Evolutionary conservation across 495 filamentous ascomycete genomes (phyloP).

Genomic region (Aspergillus bertholletiae): DNA sequence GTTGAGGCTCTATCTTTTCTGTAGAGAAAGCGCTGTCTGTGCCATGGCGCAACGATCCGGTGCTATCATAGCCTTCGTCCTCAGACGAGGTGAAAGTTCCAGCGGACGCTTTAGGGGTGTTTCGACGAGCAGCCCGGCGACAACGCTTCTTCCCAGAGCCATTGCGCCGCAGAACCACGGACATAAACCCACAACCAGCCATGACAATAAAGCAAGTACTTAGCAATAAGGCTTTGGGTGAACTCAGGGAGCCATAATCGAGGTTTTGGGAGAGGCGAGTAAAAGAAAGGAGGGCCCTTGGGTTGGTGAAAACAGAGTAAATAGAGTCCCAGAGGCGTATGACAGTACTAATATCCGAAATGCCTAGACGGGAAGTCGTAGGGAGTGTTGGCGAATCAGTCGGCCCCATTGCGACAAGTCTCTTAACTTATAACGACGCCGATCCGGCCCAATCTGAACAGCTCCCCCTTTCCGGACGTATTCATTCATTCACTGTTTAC

Average conservation of each 20-base stretch:
- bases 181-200: conserved; percentile 41
- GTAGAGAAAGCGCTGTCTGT: conserved; percentile 18
- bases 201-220: conserved; percentile 35
- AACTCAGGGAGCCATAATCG: conserved; percentile 30
- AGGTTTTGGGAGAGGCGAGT: conserved; percentile 19
- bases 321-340: conserved; percentile 11
- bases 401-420: conserved; percentile 12
- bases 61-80: conserved; percentile 42
- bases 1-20: conserved; percentile 17
- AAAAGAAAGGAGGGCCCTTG: conserved; percentile 13
- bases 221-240: conserved; percentile 33
- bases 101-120: conserved; percentile 26
- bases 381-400: conserved; percentile 6
- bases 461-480: conserved; percentile 8
- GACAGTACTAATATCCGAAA: conserved; percentile 1
- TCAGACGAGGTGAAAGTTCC: conserved; percentile 40
- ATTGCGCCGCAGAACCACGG: conserved; percentile 30
- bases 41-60: conserved; percentile 32
- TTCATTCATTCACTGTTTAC: conserved; percentile 8
- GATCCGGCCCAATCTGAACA: conserved; percentile 6
- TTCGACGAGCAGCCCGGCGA: conserved; percentile 22
- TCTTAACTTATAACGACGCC: conserved; percentile 12
- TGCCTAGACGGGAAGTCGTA: conserved; percentile 2
- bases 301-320: conserved; percentile 7
- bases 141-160: conserved; percentile 15